Evolutionary conservation across 2,329 filamentous ascomycete species (phyloP).

Genomic region (Alternaria arbusti): DNA sequence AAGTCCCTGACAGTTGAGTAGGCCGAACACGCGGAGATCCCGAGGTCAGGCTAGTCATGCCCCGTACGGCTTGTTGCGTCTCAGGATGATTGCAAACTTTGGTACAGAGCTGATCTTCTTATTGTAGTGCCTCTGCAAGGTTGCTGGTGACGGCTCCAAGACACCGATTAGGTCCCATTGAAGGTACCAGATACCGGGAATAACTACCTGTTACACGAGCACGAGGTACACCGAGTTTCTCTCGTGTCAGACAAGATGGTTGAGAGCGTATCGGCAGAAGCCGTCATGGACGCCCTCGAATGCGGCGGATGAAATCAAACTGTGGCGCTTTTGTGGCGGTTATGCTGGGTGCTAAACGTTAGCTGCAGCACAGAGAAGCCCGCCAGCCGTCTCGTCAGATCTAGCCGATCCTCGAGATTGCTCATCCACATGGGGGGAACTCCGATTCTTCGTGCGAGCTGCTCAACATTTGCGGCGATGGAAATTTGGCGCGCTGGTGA

Average conservation of each 20-base stretch:
- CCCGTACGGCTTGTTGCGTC: background rate
- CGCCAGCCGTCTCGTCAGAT: background rate
- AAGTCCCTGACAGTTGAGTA: background rate
- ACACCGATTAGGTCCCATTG: background rate
- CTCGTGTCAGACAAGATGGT: background rate
- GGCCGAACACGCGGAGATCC: background rate
- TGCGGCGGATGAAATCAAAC: background rate
- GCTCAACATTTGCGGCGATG: background rate
- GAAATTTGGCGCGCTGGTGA: background rate
- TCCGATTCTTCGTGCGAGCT: background rate
- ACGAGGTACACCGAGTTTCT: background rate
- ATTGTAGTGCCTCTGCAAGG: background rate
- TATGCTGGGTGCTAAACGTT: slow-evolving; percentile 1
- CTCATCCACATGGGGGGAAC: background rate
- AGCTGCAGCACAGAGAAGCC: slow-evolving; percentile 7
- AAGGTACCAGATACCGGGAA: background rate
- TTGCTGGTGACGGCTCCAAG: background rate
- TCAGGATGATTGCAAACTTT: background rate
- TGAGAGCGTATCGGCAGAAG: background rate
- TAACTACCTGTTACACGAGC: background rate
- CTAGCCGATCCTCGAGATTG: background rate
- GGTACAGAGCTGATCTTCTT: background rate
- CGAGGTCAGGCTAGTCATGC: background rate
- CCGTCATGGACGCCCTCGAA: background rate
- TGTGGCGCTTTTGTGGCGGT: background rate